A percentile compares a stretch with the other conserved stretches of the same genome.
phyloP scores from a whole-genome alignment of 2,329 filamentous ascomycete genomes.

The Arthrobotrys megalospora region DNA sequence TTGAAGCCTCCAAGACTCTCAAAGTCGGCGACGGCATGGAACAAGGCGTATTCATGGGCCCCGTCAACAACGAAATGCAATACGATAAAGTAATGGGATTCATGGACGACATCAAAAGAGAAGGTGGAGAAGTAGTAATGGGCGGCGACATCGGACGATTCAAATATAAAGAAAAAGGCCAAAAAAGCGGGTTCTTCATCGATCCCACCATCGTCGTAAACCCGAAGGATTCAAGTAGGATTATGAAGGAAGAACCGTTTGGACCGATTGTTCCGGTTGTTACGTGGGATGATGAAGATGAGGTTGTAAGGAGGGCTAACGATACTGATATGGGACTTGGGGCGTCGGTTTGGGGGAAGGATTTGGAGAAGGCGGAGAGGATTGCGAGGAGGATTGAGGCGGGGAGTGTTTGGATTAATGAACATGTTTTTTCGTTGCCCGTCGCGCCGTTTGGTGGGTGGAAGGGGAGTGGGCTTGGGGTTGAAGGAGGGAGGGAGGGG shows the following conservation, averaged over 20 bases:
- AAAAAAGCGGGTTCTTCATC: conserved; percentile 72
- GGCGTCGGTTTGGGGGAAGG: conserved; percentile 72
- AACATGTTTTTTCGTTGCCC: conserved; percentile 69
- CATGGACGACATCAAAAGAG: conserved; percentile 62
- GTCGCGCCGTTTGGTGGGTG: conserved; percentile 67
- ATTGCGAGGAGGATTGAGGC: conserved; percentile 71
- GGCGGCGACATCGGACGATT: conserved; percentile 65
- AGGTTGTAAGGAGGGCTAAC: conserved; percentile 71
- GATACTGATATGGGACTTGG: conserved; percentile 71
- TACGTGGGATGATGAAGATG: conserved; percentile 69
- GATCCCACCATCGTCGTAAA: conserved; percentile 74
- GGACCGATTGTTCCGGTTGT: conserved; percentile 71
- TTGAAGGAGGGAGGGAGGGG: conserved; percentile 65
- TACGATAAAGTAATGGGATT: conserved; percentile 64
- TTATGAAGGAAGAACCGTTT: conserved; percentile 71
- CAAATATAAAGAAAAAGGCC: conserved; percentile 46
- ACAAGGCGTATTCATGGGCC: conserved; percentile 61
- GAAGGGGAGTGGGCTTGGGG: conserved; percentile 66
- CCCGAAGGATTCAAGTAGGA: conserved; percentile 71
- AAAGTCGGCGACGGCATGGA: conserved; percentile 69
- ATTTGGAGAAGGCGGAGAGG: conserved; percentile 70
- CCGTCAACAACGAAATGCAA: conserved; percentile 63
- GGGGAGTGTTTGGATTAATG: conserved; percentile 74
- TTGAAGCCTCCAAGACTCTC: conserved; percentile 68
- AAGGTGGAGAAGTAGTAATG: conserved; percentile 61